A percentile compares a stretch with the other conserved stretches of the same genome.
Conservation (phyloP, 257 asterid species). For the Coffea canephora region DNA sequence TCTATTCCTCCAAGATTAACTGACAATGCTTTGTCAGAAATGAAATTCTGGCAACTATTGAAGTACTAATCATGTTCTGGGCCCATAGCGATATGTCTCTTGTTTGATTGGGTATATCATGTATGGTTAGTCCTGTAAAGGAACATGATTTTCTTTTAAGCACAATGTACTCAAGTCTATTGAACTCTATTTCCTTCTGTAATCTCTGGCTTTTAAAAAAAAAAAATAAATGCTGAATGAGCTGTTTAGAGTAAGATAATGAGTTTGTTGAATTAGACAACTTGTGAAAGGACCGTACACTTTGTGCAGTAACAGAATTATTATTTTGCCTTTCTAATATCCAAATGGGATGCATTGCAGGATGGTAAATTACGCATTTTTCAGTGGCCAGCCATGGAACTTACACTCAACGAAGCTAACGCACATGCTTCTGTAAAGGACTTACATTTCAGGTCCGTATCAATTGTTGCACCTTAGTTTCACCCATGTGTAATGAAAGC, state of each 20-base stretch:
- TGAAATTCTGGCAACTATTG: neutral
- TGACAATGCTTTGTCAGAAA: neutral
- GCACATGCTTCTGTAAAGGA: conserved; percentile 82
- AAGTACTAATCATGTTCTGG: neutral
- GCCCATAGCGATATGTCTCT: neutral
- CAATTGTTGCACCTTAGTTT: neutral
- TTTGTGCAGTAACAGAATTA: conserved; percentile 19
- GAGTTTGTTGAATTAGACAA: neutral
- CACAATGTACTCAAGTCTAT: neutral
- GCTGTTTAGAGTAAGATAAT: neutral
- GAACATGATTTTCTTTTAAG: neutral
- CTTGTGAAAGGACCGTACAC: conserved; percentile 1
- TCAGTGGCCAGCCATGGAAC: conserved; percentile 89
- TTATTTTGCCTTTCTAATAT: conserved; percentile 7
- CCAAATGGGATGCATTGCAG: conserved; percentile 52
- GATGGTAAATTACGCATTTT: conserved; percentile 91
- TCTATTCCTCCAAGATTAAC: neutral
- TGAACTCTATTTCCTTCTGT: neutral
- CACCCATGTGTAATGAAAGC: neutral
- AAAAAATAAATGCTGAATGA: neutral
- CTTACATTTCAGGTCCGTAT: conserved; percentile 79
- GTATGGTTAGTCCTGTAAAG: neutral
- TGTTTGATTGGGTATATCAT: neutral
- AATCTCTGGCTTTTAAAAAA: neutral
- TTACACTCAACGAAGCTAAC: conserved; percentile 50